Conservation (phyloP, 2,329 filamentous ascomycete species). For the Aspergillus piperis region DNA sequence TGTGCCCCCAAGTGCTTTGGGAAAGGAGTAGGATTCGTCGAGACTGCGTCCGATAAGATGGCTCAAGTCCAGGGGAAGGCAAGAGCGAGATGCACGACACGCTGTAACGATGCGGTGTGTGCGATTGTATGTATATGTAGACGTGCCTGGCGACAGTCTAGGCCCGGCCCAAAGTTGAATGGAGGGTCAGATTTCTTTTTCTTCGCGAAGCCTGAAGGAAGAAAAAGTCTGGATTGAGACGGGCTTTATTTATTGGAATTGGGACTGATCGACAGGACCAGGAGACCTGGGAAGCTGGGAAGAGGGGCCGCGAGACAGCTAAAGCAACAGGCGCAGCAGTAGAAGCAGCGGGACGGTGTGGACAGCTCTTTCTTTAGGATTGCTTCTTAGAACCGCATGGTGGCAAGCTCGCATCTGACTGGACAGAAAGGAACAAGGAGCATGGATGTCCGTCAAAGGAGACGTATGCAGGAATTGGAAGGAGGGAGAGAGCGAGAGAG, state of each 20-base stretch:
- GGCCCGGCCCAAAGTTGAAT: constrained; percentile 1
- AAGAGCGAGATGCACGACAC: constrained; percentile 3
- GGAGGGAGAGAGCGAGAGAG: background rate
- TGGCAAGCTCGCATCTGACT: constrained; percentile 22
- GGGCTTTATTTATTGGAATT: constrained; percentile 5
- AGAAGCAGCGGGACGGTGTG: constrained; percentile 15
- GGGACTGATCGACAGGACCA: constrained; percentile 1
- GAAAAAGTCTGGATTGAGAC: background rate
- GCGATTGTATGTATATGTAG: constrained; percentile 1
- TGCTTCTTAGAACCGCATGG: constrained; percentile 25
- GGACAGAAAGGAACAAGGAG: constrained; percentile 17
- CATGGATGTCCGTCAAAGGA: constrained; percentile 13
- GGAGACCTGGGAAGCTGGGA: background rate
- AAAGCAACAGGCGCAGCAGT: constrained; percentile 9
- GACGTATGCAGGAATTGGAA: background rate
- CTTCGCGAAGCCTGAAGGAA: constrained; percentile 2
- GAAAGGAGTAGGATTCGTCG: constrained; percentile 3
- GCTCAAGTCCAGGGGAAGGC: background rate
- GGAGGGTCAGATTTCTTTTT: background rate
- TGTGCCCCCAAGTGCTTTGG: constrained; percentile 10
- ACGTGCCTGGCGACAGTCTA: constrained; percentile 6
- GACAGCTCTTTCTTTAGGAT: constrained; percentile 18
- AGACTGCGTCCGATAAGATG: background rate
- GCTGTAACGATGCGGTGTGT: constrained; percentile 17
- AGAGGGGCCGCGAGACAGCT: constrained; percentile 8